Evolutionary conservation across 1,284 basidiomycete genomes (phyloP), one percentile per base, ranked within the genome.

Genomic region (Cystobasidium slooffiae): DNA sequence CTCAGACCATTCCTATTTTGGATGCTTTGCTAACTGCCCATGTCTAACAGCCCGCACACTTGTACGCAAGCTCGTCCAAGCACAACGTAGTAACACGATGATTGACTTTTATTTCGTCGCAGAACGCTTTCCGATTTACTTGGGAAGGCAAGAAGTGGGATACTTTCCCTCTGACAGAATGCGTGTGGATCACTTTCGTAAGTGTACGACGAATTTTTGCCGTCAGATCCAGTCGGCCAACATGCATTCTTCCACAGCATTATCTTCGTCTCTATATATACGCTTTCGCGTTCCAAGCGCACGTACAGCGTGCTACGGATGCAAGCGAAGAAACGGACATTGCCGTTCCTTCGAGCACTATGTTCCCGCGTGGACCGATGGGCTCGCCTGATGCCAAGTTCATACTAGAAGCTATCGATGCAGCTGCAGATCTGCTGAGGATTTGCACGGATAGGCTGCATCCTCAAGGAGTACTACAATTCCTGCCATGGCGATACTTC

Each of bases 241-340:
- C 4, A 49, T 59, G 5, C 1, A 44, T 59, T 31, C 55, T 75
- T 82, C 37, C 80, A 31, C 81, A 81, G 75, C 83, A 84, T 68
- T 84, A 83, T 76, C 81, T 83, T 43, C 80, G 83, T 24, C 80
- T 84, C n/a, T 84, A 84, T 75, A 81, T 84, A 3, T 81, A 82
- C 6, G 81, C 80, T 10, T 84, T 84, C 66, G 83, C 83, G 16
- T 84, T 84, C 76, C 83, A 84, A 58, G 83, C 83, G n/a, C 83
- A 84, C 66, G 81, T 84, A 1, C 83, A 84, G 75, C 78, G 83
- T 47, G 81, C 73, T 22, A 77, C 75, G 6, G 66, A 69, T 51
- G 74, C 68, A 16, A 56, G 64, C 47, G 51, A 55, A 18, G 59
- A 52, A 16, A 49, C 53, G 2, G 75, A 65, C 20, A 69, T 73